Base-by-base conservation (phyloP, 306 rosid genomes). In the Malus sieversii region DNA sequence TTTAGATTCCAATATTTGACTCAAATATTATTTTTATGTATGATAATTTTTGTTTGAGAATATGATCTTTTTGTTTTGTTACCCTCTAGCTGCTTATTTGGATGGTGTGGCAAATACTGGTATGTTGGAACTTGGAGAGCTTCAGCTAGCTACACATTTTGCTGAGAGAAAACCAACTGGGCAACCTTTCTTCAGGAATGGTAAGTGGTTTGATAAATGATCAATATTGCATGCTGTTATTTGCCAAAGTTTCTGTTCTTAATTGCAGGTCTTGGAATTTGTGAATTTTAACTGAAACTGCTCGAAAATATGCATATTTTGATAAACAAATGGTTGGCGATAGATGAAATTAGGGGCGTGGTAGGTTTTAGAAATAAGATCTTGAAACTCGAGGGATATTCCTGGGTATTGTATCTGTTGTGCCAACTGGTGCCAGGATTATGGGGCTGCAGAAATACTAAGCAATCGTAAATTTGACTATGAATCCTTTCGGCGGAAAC, bases 141-240 rank as follows among this genome's bases (percentile, higher is more conserved):
- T 75, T 81, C 87, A 90, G 71, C 92, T 90, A 38, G 80, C 92
- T 18, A 62, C 84, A 38, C 83, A 87, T 86, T 88, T 92, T 84
- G 89, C 96, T 40, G 96, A 92, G 79, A 89, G 59, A 88, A 87
- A 87, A 74, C 83, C 96, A 73, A 90, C 96, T 15, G 96, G 97
- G 75, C 84, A 83, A 74, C 96, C 92, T 44, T 87, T 84, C 77
- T 92, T 92, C 70, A 86, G 92, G 82, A 88, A 90, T 77, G 90
- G 97, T 90, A 77, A 77, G 95, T 81, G 62, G 75, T 79, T 68
- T 44, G 74, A 67, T 45, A 46, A 57, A 13, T 38, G 52, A 72
- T 66, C 23, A 45, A 77, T 27, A 44, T 40, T 76, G 18, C 16
- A 52, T 73, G 58, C 79, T 46, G 29, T 66, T 76, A 15, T 70